A percentile compares a stretch with the other conserved stretches of the same genome.
These are phyloP conservation scores for Seiridium unicorne DNA, from an alignment of 2,329 filamentous ascomycete species.

Conservation along the genomic window DNA sequence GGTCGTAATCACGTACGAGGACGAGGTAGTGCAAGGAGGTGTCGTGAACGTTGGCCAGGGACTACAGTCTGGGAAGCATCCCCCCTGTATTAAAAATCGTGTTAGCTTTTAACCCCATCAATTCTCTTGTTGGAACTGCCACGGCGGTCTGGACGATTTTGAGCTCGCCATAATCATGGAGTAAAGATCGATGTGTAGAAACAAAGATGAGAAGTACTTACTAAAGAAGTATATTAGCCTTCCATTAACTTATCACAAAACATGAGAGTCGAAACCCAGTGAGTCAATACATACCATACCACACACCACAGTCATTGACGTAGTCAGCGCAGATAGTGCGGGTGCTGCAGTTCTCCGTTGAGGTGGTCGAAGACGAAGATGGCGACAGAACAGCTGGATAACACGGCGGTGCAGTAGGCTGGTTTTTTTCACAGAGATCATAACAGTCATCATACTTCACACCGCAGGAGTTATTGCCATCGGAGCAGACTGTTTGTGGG, in stretches of 20 bases:
- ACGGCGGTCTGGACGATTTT: no score
- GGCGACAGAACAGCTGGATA: not conserved
- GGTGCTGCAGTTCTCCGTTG: slow-evolving; percentile 10
- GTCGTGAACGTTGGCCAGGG: slow-evolving; percentile 16
- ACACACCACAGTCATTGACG: slow-evolving; percentile 16
- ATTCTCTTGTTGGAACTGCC: no score
- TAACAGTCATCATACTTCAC: not conserved
- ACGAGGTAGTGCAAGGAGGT: slow-evolving; percentile 12
- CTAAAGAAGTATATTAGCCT: not conserved
- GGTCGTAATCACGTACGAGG: not conserved
- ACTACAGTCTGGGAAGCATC: not conserved
- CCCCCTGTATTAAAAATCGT: no score
- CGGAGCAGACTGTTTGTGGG: not conserved
- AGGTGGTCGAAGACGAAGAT: not conserved
- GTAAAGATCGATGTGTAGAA: no score
- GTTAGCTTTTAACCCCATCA: no score
- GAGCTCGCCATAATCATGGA: no score
- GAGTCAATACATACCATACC: slow-evolving; percentile 9
- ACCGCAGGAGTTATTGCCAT: not conserved
- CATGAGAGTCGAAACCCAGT: slow-evolving; percentile 3
- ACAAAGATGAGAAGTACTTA: not conserved
- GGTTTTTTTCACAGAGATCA: not conserved
- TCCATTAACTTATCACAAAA: not conserved
- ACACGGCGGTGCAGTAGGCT: not conserved
- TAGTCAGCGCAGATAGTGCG: slow-evolving; percentile 16